Evolutionary conservation across 2,329 filamentous ascomycete genomes (phyloP).

Genomic region (Ophiostoma sp.): DNA sequence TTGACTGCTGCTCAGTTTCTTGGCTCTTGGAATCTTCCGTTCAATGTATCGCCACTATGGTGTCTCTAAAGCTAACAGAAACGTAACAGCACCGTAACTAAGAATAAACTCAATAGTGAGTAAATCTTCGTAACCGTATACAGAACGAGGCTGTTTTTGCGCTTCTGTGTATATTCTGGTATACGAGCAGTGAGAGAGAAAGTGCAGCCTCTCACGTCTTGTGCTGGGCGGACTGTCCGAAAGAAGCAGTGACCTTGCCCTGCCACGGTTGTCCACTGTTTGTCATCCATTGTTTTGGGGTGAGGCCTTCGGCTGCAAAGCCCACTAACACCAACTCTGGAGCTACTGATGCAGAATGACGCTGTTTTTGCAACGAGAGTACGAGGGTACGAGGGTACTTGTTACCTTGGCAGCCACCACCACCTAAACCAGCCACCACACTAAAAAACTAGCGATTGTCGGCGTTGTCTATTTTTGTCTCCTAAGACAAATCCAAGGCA

Average conservation of each 20-base stretch:
- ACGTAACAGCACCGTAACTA: neutral
- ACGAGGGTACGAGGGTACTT: neutral
- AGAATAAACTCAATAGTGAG: neutral
- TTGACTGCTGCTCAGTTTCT: neutral
- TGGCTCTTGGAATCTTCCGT: conserved; percentile 8
- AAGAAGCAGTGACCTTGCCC: neutral
- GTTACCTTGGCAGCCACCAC: neutral
- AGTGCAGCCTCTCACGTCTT: neutral
- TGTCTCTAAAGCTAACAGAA: neutral
- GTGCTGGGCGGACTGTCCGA: neutral
- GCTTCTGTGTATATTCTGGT: neutral
- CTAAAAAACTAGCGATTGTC: too few species aligned
- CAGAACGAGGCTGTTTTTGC: neutral
- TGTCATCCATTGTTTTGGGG: neutral
- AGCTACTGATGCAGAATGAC: conserved; percentile 14
- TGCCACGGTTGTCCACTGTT: neutral
- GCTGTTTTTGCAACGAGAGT: neutral
- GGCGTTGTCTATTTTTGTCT: conserved; percentile 14
- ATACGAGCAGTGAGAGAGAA: neutral
- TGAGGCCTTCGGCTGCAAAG: neutral
- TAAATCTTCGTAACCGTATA: neutral
- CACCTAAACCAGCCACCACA: neutral
- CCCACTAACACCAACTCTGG: neutral
- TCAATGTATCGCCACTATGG: neutral
- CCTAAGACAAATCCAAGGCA: neutral